These are phyloP conservation scores for Rutstroemia sp. DNA, from an alignment of 2,329 filamentous ascomycete genomes.

Conservation along the genomic window DNA sequence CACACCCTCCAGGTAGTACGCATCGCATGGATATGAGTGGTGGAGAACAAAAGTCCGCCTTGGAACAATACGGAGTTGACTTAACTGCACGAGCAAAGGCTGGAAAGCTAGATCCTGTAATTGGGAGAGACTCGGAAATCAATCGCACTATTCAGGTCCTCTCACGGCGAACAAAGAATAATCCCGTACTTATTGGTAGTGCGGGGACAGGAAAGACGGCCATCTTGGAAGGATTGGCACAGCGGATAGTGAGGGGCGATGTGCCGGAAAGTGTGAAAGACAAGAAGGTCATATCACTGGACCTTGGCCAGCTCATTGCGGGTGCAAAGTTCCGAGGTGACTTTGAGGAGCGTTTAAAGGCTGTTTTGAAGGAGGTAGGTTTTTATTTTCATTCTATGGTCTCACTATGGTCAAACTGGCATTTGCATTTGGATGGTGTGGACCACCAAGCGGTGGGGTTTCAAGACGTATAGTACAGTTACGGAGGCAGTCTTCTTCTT, in stretches of 20 bases:
- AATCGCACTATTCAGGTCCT: constrained; percentile 91
- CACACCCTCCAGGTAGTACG: constrained; percentile 84
- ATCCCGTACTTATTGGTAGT: constrained; percentile 81
- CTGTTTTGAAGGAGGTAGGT: constrained; percentile 70
- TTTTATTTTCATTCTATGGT: not conserved
- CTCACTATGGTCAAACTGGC: not conserved
- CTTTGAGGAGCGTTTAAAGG: constrained; percentile 90
- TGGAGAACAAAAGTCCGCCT: constrained; percentile 69
- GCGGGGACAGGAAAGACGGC: constrained; percentile 87
- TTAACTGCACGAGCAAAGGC: constrained; percentile 77
- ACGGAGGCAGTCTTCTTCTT: not conserved
- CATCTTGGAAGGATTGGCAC: constrained; percentile 81
- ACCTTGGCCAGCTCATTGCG: constrained; percentile 87
- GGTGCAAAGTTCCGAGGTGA: constrained; percentile 94
- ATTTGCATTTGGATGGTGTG: not conserved
- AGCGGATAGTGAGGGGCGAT: constrained; percentile 84
- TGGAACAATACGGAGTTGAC: constrained; percentile 89
- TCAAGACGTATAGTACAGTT: not conserved
- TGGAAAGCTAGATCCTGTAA: constrained; percentile 92
- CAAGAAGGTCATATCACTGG: constrained; percentile 79
- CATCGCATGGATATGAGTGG: constrained; percentile 86
- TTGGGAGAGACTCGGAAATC: constrained; percentile 86
- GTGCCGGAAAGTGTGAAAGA: constrained; percentile 95
- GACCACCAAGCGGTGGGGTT: not conserved
- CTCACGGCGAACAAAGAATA: constrained; percentile 85